Percentiles rank a stretch among this genome's conserved stretches.
phyloP scores from a whole-genome alignment of 306 rosid genomes.

The Senna tora region DNA sequence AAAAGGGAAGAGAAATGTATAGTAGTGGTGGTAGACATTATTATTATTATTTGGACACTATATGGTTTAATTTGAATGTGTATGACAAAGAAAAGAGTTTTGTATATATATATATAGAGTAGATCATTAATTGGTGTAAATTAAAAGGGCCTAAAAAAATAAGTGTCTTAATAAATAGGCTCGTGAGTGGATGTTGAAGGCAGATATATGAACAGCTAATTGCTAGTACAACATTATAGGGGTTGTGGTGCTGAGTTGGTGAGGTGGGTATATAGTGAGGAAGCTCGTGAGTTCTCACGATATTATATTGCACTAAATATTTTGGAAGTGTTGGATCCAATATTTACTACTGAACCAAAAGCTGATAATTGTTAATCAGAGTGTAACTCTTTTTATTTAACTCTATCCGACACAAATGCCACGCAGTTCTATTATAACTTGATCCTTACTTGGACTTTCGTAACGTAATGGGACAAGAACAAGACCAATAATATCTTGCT shows the following conservation, averaged over 20 bases:
- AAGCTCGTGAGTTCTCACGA: slow-evolving; percentile 78
- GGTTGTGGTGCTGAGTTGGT: slow-evolving; percentile 47
- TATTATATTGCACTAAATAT: slow-evolving; percentile 51
- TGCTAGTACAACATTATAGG: slow-evolving; percentile 33
- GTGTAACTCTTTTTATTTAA: no score
- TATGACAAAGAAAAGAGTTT: background rate
- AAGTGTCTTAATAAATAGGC: slow-evolving; percentile 67
- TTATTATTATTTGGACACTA: slow-evolving; percentile 2
- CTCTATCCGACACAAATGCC: no score
- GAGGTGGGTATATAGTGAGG: slow-evolving; percentile 62
- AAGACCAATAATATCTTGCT: no score
- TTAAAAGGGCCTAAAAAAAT: slow-evolving; percentile 29
- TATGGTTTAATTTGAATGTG: slow-evolving; percentile 4
- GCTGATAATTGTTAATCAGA: no score
- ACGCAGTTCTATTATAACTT: no score
- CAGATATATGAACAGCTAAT: slow-evolving; percentile 41
- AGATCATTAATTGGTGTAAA: no score
- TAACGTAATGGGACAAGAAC: no score
- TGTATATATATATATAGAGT: no score
- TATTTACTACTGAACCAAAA: no score
- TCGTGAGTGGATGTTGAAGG: slow-evolving; percentile 58
- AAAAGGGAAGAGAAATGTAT: slow-evolving; percentile 30
- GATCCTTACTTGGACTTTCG: no score
- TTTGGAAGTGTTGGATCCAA: no score
- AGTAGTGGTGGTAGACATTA: slow-evolving; percentile 50